phyloP scores from a whole-genome alignment of 805 yeast genomes.

The Clavispora vitiphila region DNA sequence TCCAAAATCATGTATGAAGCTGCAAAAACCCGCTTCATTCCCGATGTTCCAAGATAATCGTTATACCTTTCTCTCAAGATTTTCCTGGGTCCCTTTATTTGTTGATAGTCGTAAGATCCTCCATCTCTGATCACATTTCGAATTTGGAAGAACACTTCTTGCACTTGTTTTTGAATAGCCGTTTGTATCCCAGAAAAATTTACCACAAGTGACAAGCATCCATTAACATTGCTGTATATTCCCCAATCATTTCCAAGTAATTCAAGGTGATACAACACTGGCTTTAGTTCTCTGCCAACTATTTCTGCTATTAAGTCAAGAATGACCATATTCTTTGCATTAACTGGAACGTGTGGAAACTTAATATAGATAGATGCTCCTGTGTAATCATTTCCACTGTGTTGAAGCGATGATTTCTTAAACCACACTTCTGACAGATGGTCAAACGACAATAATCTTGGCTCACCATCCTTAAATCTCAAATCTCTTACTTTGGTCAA shows the following conservation, averaged over 20 bases:
- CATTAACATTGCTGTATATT: slow-evolving; percentile 48
- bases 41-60: slow-evolving; percentile 36
- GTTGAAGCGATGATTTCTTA: background rate
- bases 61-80: slow-evolving; percentile 45
- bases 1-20: slow-evolving; percentile 53
- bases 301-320: slow-evolving; percentile 51
- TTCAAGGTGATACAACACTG: slow-evolving; percentile 48
- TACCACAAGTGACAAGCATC: slow-evolving; percentile 50
- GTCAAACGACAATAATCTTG: background rate
- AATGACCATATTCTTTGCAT: slow-evolving; percentile 39
- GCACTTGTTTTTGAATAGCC: slow-evolving; percentile 33
- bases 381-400: background rate
- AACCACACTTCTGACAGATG: background rate
- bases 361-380: slow-evolving; percentile 43
- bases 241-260: slow-evolving; percentile 55
- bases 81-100: slow-evolving; percentile 43
- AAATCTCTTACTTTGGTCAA: background rate
- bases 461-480: background rate
- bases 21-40: slow-evolving; percentile 45
- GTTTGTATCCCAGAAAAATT: slow-evolving; percentile 49
- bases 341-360: slow-evolving; percentile 26
- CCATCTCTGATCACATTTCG: slow-evolving; percentile 12
- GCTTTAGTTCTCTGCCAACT: slow-evolving; percentile 36
- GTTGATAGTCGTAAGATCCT: slow-evolving; percentile 19
- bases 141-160: slow-evolving; percentile 28